These are phyloP conservation scores for Agaricus subrufescens DNA, from an alignment of 768 basidiomycete genomes.

Conservation along the genomic window DNA sequence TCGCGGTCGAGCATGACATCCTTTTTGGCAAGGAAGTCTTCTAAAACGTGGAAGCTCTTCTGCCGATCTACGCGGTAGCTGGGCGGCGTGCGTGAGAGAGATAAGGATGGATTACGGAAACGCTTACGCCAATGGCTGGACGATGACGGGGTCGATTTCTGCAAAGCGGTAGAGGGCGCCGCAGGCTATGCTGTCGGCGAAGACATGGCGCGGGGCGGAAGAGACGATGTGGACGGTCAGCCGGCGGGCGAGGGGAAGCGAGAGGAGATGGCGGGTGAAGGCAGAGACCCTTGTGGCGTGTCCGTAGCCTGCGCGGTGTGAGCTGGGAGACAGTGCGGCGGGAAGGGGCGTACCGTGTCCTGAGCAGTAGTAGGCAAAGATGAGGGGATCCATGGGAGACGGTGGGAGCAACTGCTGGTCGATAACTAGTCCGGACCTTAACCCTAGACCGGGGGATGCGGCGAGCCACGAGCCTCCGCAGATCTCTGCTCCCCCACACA, in stretches of 20 bases:
- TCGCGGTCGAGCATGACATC: slow-evolving; percentile 53
- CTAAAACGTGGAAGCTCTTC: slow-evolving; percentile 61
- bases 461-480: neutral
- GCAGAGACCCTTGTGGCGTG: slow-evolving; percentile 83
- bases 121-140: slow-evolving; percentile 73
- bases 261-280: slow-evolving; percentile 56
- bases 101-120: neutral
- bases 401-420: neutral
- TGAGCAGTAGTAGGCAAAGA: slow-evolving; percentile 69
- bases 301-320: slow-evolving; percentile 55
- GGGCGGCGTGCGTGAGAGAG: slow-evolving; percentile 10
- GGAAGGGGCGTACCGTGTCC: slow-evolving; percentile 53
- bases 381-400: slow-evolving; percentile 15
- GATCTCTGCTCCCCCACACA: neutral
- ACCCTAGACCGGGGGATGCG: slow-evolving; percentile 12
- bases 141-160: slow-evolving; percentile 75
- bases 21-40: slow-evolving; percentile 52
- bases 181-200: slow-evolving; percentile 53
- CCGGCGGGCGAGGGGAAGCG: slow-evolving; percentile 28
- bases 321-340: neutral
- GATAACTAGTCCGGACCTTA: slow-evolving; percentile 7
- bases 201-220: slow-evolving; percentile 70
- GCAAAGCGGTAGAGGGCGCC: slow-evolving; percentile 69
- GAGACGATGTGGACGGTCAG: slow-evolving; percentile 64
- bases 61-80: slow-evolving; percentile 72